phyloP scores from a whole-genome alignment of 2,329 filamentous ascomycete species.

The Juglanconis sp. region DNA sequence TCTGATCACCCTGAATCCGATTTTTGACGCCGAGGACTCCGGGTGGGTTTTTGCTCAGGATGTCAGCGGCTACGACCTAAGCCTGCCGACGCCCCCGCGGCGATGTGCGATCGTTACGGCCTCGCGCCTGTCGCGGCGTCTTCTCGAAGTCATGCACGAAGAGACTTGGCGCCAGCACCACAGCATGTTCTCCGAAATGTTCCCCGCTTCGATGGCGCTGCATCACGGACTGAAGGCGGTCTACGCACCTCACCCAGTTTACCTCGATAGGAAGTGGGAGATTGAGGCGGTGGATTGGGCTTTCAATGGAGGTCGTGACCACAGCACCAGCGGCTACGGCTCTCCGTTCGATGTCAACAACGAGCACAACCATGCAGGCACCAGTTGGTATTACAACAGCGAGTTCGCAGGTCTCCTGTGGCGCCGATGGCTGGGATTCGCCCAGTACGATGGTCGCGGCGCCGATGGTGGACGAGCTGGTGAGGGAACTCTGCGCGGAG shows the following conservation, averaged over 20 bases:
- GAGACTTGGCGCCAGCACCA: conserved; percentile 66
- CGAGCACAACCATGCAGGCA: conserved; percentile 80
- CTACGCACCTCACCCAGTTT: conserved; percentile 79
- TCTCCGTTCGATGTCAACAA: conserved; percentile 66
- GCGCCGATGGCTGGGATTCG: conserved; percentile 69
- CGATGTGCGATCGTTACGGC: conserved; percentile 71
- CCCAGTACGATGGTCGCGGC: conserved; percentile 50
- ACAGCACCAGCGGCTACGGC: conserved; percentile 60
- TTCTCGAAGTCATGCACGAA: conserved; percentile 71
- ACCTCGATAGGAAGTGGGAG: conserved; percentile 72
- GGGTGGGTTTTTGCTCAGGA: conserved; percentile 72
- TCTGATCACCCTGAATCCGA: conserved; percentile 73
- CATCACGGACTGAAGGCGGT: conserved; percentile 77
- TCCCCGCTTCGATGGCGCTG: conserved; percentile 65
- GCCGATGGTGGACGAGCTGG: conserved; percentile 47
- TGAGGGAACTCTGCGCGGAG: conserved; percentile 46
- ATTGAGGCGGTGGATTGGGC: conserved; percentile 67
- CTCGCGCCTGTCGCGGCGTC: conserved; percentile 61
- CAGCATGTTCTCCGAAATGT: conserved; percentile 79
- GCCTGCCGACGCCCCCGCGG: conserved; percentile 57
- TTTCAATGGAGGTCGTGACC: conserved; percentile 74
- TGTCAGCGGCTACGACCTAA: conserved; percentile 63
- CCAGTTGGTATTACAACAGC: conserved; percentile 82
- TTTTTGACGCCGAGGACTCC: conserved; percentile 69
- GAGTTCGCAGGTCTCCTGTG: conserved; percentile 76